Conservation (phyloP, 371 early-diverging fungal genomes). For the Chytridiales sp. region DNA sequence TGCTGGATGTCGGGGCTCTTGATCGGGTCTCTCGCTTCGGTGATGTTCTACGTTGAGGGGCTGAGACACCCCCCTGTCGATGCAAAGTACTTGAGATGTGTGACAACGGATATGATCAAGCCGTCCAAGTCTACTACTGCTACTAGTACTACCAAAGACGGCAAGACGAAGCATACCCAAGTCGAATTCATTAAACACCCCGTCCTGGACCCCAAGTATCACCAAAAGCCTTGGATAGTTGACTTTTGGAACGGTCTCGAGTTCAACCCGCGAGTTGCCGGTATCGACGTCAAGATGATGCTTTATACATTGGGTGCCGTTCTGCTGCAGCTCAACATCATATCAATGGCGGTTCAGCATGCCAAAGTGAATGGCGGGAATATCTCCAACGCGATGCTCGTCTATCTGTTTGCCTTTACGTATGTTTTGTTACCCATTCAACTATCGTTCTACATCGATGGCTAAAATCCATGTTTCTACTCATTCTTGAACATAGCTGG, state of each 20-base stretch:
- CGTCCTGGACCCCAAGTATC: background rate
- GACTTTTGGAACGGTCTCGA: conserved; percentile 25
- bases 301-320: conserved; percentile 29
- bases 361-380: conserved; percentile 9
- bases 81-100: conserved; percentile 20
- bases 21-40: conserved; percentile 3
- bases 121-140: background rate
- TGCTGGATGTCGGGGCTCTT: conserved; percentile 20
- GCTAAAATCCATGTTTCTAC: no score
- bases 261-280: conserved; percentile 28
- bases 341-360: conserved; percentile 18
- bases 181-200: background rate
- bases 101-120: conserved; percentile 14
- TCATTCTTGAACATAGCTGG: no score
- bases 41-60: conserved; percentile 5
- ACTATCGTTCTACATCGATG: no score
- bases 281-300: conserved; percentile 33
- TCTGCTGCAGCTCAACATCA: conserved; percentile 29
- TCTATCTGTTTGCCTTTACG: conserved; percentile 18
- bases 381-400: conserved; percentile 7
- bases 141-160: no score
- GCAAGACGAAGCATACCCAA: background rate
- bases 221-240: conserved; percentile 1
- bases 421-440: no score
- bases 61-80: conserved; percentile 2